phyloP scores from a whole-genome alignment of 768 basidiomycete species.

The Tubosaeta sp. region DNA sequence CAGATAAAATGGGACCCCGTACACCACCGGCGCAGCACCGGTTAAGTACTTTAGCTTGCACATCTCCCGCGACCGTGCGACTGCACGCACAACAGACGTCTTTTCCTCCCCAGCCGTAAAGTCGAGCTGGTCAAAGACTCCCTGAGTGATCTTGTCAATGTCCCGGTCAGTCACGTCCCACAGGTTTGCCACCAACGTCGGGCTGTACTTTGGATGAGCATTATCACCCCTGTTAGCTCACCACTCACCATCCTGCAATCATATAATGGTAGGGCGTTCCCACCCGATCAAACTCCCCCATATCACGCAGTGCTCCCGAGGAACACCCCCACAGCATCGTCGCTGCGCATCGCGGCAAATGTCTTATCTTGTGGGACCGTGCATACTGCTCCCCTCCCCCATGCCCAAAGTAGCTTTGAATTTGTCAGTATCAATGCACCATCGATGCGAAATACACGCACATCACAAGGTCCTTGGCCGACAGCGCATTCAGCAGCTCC shows the following conservation, averaged over 20 bases:
- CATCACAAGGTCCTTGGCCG: slow-evolving; percentile 82
- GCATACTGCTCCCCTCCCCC: slow-evolving; percentile 95
- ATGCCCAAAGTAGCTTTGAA: slow-evolving; percentile 88
- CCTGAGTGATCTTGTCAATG: slow-evolving; percentile 87
- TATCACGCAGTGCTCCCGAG: slow-evolving; percentile 79
- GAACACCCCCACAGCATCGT: slow-evolving; percentile 99
- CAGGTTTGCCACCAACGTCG: slow-evolving; percentile 87
- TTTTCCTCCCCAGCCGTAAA: background rate
- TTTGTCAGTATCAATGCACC: slow-evolving; percentile 1
- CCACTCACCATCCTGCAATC: slow-evolving; percentile 90
- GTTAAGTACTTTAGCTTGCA: slow-evolving; percentile 94
- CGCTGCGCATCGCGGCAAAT: slow-evolving; percentile 80
- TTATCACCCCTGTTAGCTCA: background rate
- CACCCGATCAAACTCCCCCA: slow-evolving; percentile 90
- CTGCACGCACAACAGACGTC: slow-evolving; percentile 65
- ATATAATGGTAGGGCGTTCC: slow-evolving; percentile 96
- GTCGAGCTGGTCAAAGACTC: slow-evolving; percentile 71
- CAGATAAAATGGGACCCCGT: slow-evolving; percentile 92
- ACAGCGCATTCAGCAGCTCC: slow-evolving; percentile 71
- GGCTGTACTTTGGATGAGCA: slow-evolving; percentile 43
- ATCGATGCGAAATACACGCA: slow-evolving; percentile 39
- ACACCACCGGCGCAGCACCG: slow-evolving; percentile 91
- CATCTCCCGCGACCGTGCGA: slow-evolving; percentile 70
- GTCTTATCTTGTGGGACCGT: slow-evolving; percentile 79
- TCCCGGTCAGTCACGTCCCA: slow-evolving; percentile 99